These are phyloP conservation scores for Cyclotella atomus DNA, from an alignment of 108 stramenopile genomes.

Conservation along the genomic window DNA sequence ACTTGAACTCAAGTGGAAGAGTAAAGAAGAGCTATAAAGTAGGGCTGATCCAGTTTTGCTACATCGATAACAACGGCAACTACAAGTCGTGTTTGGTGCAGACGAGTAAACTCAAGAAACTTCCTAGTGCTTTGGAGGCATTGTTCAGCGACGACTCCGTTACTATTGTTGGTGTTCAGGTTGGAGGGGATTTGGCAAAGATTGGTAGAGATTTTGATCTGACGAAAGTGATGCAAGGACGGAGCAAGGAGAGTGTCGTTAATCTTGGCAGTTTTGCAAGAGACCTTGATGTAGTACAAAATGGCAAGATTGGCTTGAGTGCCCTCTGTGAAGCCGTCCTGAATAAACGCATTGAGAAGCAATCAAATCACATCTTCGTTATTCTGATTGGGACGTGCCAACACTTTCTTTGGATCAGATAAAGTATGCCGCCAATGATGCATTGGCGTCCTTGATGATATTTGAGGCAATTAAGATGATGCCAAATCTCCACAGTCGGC, in stretches of 20 bases:
- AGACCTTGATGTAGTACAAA: conserved; percentile 29
- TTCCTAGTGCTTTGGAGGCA: conserved; percentile 9
- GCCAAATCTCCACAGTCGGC: conserved; percentile 29
- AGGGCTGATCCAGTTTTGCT: conserved; percentile 23
- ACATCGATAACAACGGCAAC: neutral
- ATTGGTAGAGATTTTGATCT: conserved; percentile 38
- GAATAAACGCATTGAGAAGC: conserved; percentile 18
- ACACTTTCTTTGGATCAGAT: conserved; percentile 32
- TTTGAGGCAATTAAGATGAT: conserved; percentile 6
- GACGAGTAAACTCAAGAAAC: neutral
- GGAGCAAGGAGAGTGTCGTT: neutral
- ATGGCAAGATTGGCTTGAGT: conserved; percentile 19
- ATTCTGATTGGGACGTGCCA: conserved; percentile 51
- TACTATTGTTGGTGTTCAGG: conserved; percentile 26
- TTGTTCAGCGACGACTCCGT: neutral
- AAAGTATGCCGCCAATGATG: conserved; percentile 61
- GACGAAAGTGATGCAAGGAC: neutral
- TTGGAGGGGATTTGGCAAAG: conserved; percentile 24
- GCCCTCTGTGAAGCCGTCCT: conserved; percentile 2
- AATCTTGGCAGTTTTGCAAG: conserved; percentile 38
- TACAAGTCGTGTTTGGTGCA: neutral
- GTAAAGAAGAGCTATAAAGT: neutral
- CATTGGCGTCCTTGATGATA: conserved; percentile 28
- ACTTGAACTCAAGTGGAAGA: neutral
- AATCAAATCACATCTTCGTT: conserved; percentile 22